phyloP scores from a whole-genome alignment of 331 rosid species.

The Erythrophleum ivorense region DNA sequence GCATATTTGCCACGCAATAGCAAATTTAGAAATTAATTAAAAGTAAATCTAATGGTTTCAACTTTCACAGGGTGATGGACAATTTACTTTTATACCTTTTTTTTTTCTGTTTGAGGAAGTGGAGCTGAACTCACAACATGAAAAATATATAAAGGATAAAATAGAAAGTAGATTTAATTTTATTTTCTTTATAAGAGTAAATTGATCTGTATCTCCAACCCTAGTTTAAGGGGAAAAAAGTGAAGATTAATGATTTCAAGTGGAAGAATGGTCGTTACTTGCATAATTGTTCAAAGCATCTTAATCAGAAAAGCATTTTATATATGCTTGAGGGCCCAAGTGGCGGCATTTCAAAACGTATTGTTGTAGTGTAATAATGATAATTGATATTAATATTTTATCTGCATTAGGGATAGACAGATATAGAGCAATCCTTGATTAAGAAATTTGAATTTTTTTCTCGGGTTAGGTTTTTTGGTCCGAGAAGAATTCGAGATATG shows the following conservation, averaged over 20 bases:
- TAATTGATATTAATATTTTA: background rate
- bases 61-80: background rate
- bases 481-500: background rate
- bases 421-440: background rate
- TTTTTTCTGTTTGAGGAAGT: constrained; percentile 12
- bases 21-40: constrained; percentile 33
- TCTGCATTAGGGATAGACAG: background rate
- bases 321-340: constrained; percentile 2
- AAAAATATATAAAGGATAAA: background rate
- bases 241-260: constrained; percentile 34
- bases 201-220: constrained; percentile 21
- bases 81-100: constrained; percentile 27
- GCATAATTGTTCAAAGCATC: constrained; percentile 38
- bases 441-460: background rate
- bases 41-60: constrained; percentile 10
- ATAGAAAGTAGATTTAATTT: background rate
- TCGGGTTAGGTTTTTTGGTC: background rate
- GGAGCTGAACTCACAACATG: background rate
- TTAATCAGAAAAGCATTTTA: constrained; percentile 15
- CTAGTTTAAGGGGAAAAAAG: background rate
- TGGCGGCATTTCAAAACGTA: background rate
- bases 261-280: constrained; percentile 44
- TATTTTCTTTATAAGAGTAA: background rate
- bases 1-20: constrained; percentile 41
- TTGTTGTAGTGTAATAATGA: background rate